phyloP scores from a whole-genome alignment of 2,329 filamentous ascomycete species.

The Ophiocordyceps camponoti-saundersi region DNA sequence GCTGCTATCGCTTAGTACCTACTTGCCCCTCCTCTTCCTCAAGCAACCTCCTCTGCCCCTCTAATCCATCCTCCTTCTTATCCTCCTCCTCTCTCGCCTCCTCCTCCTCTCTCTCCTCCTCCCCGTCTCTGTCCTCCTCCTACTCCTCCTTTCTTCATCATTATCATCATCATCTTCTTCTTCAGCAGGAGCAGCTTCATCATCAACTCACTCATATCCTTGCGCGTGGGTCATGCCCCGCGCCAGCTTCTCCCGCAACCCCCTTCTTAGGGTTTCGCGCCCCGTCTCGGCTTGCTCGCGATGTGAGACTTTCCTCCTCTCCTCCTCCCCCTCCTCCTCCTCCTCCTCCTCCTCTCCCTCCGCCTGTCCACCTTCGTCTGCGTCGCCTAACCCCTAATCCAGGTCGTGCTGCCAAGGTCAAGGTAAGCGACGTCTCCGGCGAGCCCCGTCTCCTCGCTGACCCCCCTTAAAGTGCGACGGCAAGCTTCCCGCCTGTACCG shows the following conservation, averaged over 20 bases:
- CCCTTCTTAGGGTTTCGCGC: constrained; percentile 55
- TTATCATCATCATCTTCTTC: neutral
- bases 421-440: constrained; percentile 28
- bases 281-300: constrained; percentile 67
- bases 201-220: neutral
- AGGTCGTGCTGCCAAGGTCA: constrained; percentile 83
- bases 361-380: neutral
- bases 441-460: neutral
- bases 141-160: neutral
- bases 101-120: neutral
- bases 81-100: neutral
- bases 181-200: neutral
- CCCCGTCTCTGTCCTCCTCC: neutral
- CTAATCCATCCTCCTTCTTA: no score
- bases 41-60: no score
- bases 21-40: no score
- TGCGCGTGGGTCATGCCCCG: constrained; percentile 21
- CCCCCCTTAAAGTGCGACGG: constrained; percentile 58
- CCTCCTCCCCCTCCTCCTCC: neutral
- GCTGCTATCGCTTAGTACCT: no score
- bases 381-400: neutral
- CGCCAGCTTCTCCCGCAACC: constrained; percentile 33
- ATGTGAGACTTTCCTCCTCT: constrained; percentile 29
- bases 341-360: no score
- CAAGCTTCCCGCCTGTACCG: constrained; percentile 85